Conservation (phyloP, 1,139 yeast genomes). For the Insectozyma bohioensis region DNA sequence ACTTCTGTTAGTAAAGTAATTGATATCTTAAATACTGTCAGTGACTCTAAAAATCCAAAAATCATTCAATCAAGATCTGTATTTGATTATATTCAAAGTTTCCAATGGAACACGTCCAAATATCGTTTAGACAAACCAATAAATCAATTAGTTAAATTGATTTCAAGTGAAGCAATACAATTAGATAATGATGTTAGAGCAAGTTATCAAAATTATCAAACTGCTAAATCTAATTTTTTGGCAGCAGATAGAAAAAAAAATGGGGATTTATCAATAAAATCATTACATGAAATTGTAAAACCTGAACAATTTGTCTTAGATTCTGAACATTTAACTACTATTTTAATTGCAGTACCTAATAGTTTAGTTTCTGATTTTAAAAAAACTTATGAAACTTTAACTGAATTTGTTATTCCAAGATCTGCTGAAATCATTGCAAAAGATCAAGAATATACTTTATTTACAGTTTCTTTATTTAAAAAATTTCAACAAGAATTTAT, state of each 20-base stretch:
- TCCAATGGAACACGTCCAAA: constrained; percentile 85
- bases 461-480: constrained; percentile 80
- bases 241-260: constrained; percentile 91
- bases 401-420: constrained; percentile 87
- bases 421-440: constrained; percentile 68
- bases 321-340: constrained; percentile 82
- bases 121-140: constrained; percentile 84
- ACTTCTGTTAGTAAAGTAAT: constrained; percentile 69
- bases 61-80: constrained; percentile 48
- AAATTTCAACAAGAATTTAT: constrained; percentile 72
- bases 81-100: constrained; percentile 65
- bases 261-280: constrained; percentile 89
- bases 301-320: constrained; percentile 81
- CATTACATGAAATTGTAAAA: constrained; percentile 84
- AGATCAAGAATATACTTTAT: constrained; percentile 74
- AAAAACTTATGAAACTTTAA: constrained; percentile 69
- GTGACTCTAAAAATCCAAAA: constrained; percentile 32
- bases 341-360: constrained; percentile 85
- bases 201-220: constrained; percentile 67
- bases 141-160: constrained; percentile 65
- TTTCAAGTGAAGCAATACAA: constrained; percentile 75
- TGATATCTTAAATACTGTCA: constrained; percentile 61
- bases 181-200: constrained; percentile 81
- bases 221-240: constrained; percentile 78
- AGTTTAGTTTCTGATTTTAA: constrained; percentile 58